Base-by-base conservation (phyloP, 2,329 filamentous ascomycete species). In the Microsporum audouinii region DNA sequence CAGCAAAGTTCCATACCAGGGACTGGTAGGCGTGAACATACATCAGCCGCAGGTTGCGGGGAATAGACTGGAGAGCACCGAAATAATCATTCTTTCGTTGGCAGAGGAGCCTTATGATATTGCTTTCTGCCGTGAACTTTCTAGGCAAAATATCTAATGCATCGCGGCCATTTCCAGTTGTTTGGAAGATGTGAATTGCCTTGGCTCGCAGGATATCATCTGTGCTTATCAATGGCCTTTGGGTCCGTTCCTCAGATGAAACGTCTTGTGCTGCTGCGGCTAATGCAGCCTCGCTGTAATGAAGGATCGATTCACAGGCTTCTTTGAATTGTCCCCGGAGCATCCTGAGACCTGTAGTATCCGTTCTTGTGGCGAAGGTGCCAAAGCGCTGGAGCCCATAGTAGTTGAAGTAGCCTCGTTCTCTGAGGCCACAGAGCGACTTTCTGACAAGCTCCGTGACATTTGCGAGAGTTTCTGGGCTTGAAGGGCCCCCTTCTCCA, bases 21-120 rank as follows among this genome's bases (percentile, higher is more conserved):
- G 89, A 95, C 73, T 99, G 94, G 75, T 96, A 97, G 3, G 94
- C 92, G 72, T 99, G 94, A 14, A 96, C 86, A 71, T 97, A 99
- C 88, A 99, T 96, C 62, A 90, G 83, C 49, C 91, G 84, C 68
- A 97, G 79, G 57, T 88, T 89, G 17, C 91, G 83, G 29, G 88
- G 88, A 64, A 99, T 91, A 60, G 82, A 81, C 70, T 87, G 82
- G 58, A 99, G 75, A 0, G 94, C 90, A 29, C 91, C 91, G 63
- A 89, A 81, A 71, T 84, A 94, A 74, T 99, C 92, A 49, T 80
- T 81, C 43, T 76, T 75, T 27, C 80, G 62, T 31, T 70, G 69
- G 60, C 77, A 77, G 27, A 97, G 82, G 68, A 95, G 88, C 61
- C 86, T 84, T 63, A 99, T 88, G 66, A 99, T 82, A 66, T 82